Conservation (phyloP, 371 early-diverging fungal species). For the Apophysomyces variabilis region DNA sequence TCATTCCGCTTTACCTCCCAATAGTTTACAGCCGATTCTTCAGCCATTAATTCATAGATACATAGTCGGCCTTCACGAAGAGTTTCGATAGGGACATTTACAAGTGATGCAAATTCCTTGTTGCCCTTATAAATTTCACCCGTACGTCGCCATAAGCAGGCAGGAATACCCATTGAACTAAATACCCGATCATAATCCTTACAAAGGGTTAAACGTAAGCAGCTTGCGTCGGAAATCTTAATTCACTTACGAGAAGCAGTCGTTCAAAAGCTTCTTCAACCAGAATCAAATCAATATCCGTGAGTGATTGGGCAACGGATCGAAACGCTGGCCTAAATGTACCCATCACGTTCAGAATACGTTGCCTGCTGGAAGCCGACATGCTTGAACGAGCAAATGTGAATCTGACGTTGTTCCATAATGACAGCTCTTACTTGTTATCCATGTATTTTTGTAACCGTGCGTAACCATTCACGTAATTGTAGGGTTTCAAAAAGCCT, state of each 20-base stretch:
- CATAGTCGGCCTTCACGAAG: conserved; percentile 78
- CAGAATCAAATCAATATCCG: conserved; percentile 89
- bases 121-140: conserved; percentile 96
- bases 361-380: conserved; percentile 72
- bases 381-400: conserved; percentile 45
- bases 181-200: conserved; percentile 94
- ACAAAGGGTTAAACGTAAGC: neutral
- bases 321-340: conserved; percentile 87
- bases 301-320: conserved; percentile 82
- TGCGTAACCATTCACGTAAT: conserved; percentile 91
- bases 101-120: conserved; percentile 88
- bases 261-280: conserved; percentile 96
- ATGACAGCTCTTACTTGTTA: conserved; percentile 56
- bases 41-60: conserved; percentile 94
- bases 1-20: conserved; percentile 66
- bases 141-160: conserved; percentile 93
- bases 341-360: conserved; percentile 87
- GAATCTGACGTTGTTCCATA: neutral
- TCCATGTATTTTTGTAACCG: conserved; percentile 91
- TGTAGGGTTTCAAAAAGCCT: conserved; percentile 91
- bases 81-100: conserved; percentile 78
- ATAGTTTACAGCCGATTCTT: conserved; percentile 89
- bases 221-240: neutral
- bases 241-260: conserved; percentile 64
- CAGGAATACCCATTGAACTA: conserved; percentile 93